Conservation (phyloP, 148 eudicot genomes). For the Silene latifolia region DNA sequence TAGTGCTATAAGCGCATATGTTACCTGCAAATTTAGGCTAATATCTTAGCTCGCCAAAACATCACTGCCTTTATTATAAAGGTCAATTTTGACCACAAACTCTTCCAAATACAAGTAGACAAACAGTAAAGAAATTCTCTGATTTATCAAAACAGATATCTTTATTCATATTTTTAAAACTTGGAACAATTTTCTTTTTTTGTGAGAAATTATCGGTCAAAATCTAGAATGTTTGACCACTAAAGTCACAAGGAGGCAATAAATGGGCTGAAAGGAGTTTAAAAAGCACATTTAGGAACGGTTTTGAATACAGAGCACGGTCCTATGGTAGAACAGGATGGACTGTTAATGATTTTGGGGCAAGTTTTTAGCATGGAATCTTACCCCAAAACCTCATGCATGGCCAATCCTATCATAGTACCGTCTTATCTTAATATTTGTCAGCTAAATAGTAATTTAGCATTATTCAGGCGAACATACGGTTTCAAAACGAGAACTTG, state of each 20-base stretch:
- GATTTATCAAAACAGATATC: no score
- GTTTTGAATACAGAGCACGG: no score
- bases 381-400: background rate
- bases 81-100: no score
- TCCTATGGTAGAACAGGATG: background rate
- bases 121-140: no score
- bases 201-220: no score
- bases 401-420: background rate
- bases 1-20: conserved; percentile 65
- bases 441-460: background rate
- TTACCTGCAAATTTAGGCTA: conserved; percentile 46
- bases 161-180: no score
- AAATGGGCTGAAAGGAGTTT: no score
- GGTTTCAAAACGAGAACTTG: conserved; percentile 82
- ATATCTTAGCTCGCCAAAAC: background rate
- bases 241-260: no score
- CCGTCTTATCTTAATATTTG: background rate
- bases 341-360: background rate
- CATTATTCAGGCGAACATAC: conserved; percentile 25
- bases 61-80: no score
- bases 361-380: background rate
- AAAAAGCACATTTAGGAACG: no score
- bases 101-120: background rate
- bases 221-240: no score
- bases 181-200: no score